Conservation (phyloP, 768 basidiomycete species). For the Lactarius akahatsu region DNA sequence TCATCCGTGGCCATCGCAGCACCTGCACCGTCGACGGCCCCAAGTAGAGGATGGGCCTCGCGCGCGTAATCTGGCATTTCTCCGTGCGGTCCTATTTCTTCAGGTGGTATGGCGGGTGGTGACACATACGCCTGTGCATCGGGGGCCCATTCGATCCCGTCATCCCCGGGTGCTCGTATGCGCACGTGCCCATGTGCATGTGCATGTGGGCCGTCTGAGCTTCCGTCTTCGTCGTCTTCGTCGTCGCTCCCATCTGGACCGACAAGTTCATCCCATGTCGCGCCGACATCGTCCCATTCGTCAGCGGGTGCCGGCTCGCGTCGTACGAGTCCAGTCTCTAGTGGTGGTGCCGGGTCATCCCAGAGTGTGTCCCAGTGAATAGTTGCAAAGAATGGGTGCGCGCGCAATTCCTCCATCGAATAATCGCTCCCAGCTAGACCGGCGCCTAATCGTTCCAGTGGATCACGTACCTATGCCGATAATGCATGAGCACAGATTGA, state of each 20-base stretch:
- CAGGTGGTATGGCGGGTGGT: conserved; percentile 26
- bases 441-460: conserved; percentile 59
- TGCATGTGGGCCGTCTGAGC: conserved; percentile 8
- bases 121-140: conserved; percentile 40
- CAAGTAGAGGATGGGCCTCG: conserved; percentile 24
- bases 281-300: conserved; percentile 54
- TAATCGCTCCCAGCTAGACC: conserved; percentile 41
- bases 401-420: conserved; percentile 50
- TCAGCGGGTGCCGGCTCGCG: conserved; percentile 38
- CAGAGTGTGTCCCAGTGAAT: conserved; percentile 66
- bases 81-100: conserved; percentile 47
- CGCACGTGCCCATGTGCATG: conserved; percentile 5
- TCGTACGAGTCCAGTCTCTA: conserved; percentile 59
- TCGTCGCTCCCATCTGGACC: conserved; percentile 27
- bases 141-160: conserved; percentile 55
- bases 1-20: conserved; percentile 24
- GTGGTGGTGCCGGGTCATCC: conserved; percentile 56
- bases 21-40: conserved; percentile 1
- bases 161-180: conserved; percentile 28
- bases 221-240: conserved; percentile 28
- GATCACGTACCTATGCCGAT: conserved; percentile 39
- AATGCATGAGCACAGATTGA: background rate
- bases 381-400: conserved; percentile 59
- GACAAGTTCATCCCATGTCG: conserved; percentile 48
- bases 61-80: conserved; percentile 41